Conservation (phyloP, 768 basidiomycete genomes). For the Agaricus subrufescens region DNA sequence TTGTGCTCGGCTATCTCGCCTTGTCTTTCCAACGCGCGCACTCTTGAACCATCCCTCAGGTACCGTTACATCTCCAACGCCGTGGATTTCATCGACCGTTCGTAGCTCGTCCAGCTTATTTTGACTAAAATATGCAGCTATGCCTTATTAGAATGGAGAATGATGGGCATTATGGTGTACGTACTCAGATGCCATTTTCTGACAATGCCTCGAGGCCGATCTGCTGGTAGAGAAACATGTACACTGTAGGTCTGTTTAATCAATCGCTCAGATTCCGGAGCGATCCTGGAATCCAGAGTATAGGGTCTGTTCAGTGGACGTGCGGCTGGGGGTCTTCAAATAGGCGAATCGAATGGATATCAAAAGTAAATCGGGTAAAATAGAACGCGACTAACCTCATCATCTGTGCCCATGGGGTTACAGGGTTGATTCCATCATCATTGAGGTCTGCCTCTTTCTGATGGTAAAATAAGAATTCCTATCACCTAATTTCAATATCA, state of each 20-base stretch:
- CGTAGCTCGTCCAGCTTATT: conserved; percentile 64
- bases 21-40: conserved; percentile 64
- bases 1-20: conserved; percentile 43
- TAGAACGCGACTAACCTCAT: conserved; percentile 45
- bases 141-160: background rate
- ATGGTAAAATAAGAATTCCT: conserved; percentile 84
- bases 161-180: conserved; percentile 18
- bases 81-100: conserved; percentile 67
- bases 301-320: conserved; percentile 25
- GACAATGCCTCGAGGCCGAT: conserved; percentile 44
- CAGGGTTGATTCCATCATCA: conserved; percentile 50
- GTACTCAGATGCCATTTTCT: conserved; percentile 85
- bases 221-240: conserved; percentile 57
- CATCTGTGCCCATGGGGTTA: conserved; percentile 74
- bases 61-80: conserved; percentile 59
- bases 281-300: conserved; percentile 30
- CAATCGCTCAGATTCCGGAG: conserved; percentile 54
- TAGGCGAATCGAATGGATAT: background rate
- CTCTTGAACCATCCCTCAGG: conserved; percentile 79
- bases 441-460: conserved; percentile 68
- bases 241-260: conserved; percentile 87
- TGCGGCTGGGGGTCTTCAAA: conserved; percentile 17
- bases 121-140: conserved; percentile 85
- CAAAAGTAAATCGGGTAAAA: background rate
- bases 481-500: conserved; percentile 14